Base-by-base conservation (phyloP, 495 filamentous ascomycete genomes). In the Daldinia grandis region DNA sequence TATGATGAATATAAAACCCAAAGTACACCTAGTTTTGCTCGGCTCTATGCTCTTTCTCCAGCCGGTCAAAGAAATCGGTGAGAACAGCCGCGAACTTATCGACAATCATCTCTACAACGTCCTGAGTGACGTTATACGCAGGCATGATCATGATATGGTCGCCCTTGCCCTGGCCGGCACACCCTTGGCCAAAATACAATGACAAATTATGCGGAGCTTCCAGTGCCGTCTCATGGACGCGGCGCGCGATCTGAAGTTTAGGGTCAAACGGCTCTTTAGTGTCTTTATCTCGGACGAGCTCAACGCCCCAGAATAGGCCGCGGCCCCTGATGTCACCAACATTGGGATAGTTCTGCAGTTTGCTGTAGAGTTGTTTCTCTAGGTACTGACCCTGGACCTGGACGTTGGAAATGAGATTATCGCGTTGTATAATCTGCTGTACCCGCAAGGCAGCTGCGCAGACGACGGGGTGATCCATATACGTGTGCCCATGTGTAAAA, bases 111-210 rank as follows among this genome's bases (percentile, higher is more conserved):
- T 89, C 86, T 58, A 93, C 83, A 31, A 92, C 90, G 10, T 86
- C 84, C 33, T 76, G 77, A 0, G 85, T 87, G 49, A 91, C 81
- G 62, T 86, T 94, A 77, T 90, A 96, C 1, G 93, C 84, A 3
- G 94, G 93, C 21, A 90, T 86, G 60, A 97, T 69, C 33, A 96
- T 80, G 14, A 94, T 78, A 80, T 94, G 90, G 72, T 97, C 94
- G 1, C 92, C 93, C 3, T 71, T 77, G 30, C 84, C 74, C 0
- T 92, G 91, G 73, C 93, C 90, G 0, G 83, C 87, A 0, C 89
- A 89, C 4, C 92, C 93, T 2, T 82, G 76, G 5, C 89, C 88
- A 21, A 89, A 89, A 76, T 95, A 96, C 17, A 96, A 71, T 0
- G 84, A 87, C 65, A 97, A 85, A 19, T 83, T 84, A 65, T 89